Evolutionary conservation across 2,329 filamentous ascomycete species (phyloP).

Genomic region (Truncatella angustata): DNA sequence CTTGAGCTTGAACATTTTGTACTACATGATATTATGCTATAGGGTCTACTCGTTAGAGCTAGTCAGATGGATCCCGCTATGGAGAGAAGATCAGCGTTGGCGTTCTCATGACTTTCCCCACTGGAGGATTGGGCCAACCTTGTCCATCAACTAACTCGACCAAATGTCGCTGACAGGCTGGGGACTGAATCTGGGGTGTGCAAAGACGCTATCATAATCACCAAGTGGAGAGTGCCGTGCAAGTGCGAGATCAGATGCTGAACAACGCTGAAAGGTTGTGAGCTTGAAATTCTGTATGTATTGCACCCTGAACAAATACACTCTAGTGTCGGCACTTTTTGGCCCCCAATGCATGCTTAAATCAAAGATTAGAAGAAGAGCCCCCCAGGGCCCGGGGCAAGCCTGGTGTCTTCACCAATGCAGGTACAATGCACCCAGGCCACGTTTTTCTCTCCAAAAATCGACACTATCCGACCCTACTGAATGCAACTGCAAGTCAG

Average conservation of each 20-base stretch:
- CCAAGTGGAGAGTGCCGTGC: too few relatives aligned
- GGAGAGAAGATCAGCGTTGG: constrained; percentile 1
- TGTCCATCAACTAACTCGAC: neutral
- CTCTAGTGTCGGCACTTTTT: neutral
- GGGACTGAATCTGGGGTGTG: too few relatives aligned
- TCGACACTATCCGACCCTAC: neutral
- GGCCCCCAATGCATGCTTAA: too few relatives aligned
- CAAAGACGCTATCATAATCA: too few relatives aligned
- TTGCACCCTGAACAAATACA: too few relatives aligned
- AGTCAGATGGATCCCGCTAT: neutral
- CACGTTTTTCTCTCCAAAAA: neutral
- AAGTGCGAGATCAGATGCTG: too few relatives aligned
- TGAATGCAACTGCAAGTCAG: neutral
- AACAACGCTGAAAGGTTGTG: too few relatives aligned
- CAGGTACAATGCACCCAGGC: constrained; percentile 1
- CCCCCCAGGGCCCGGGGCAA: too few relatives aligned
- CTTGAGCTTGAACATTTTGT: too few relatives aligned
- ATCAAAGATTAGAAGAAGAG: too few relatives aligned
- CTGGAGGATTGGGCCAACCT: constrained; percentile 9
- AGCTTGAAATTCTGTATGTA: neutral
- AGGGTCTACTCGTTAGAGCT: too few relatives aligned
- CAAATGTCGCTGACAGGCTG: neutral
- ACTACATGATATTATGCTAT: too few relatives aligned
- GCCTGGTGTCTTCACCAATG: constrained; percentile 5
- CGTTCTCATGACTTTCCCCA: constrained; percentile 5